Conservation (phyloP, 1,139 yeast genomes). For the Lodderomyces parapsilosis region DNA sequence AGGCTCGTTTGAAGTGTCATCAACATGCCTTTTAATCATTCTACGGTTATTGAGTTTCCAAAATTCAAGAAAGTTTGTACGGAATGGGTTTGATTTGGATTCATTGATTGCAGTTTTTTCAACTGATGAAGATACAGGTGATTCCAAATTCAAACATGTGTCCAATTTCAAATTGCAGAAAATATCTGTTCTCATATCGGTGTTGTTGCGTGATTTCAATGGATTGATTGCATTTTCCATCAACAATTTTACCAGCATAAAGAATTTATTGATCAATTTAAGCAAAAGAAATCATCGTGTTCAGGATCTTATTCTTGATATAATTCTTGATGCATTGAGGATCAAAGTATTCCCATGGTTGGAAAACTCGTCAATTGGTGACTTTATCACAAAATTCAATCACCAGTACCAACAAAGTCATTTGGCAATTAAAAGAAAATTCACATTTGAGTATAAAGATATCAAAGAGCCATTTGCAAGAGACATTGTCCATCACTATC, state of each 20-base stretch:
- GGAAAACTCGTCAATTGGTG: conserved; percentile 33
- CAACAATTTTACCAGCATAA: conserved; percentile 55
- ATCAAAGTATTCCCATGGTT: conserved; percentile 65
- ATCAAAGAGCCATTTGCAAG: conserved; percentile 16
- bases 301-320: conserved; percentile 66
- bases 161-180: conserved; percentile 46
- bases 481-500: conserved; percentile 52
- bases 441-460: conserved; percentile 10
- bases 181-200: conserved; percentile 59
- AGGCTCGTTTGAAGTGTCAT: conserved; percentile 59
- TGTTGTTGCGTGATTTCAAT: conserved; percentile 68
- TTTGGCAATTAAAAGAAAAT: not conserved
- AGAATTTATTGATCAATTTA: conserved; percentile 61
- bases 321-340: conserved; percentile 65
- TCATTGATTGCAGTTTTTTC: conserved; percentile 62
- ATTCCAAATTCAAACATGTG: conserved; percentile 11
- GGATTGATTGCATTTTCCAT: conserved; percentile 71
- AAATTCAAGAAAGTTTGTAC: conserved; percentile 52
- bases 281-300: conserved; percentile 54
- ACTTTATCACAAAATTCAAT: conserved; percentile 20
- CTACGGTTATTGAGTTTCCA: conserved; percentile 61
- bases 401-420: conserved; percentile 3
- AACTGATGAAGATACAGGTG: conserved; percentile 14
- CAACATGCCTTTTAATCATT: conserved; percentile 55
- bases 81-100: conserved; percentile 65